phyloP scores from a whole-genome alignment of 1,139 yeast species.

The Sugiyamaella xylanicola region DNA sequence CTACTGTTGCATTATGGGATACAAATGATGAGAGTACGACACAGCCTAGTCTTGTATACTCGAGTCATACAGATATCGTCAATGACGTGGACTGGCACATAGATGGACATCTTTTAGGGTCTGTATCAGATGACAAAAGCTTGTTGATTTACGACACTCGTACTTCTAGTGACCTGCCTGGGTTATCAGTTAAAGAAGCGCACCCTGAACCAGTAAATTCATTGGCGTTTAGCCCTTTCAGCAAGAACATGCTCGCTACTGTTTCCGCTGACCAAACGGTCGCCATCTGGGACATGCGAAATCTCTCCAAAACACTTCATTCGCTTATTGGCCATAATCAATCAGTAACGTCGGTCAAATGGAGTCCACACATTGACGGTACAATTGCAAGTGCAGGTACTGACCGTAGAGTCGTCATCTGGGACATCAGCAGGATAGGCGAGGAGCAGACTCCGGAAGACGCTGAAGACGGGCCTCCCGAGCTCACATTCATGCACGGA shows the following conservation, averaged over 20 bases:
- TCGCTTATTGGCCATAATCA: conserved; percentile 55
- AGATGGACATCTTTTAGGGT: conserved; percentile 60
- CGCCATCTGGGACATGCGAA: conserved; percentile 70
- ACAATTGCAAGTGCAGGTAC: conserved; percentile 72
- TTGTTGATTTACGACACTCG: conserved; percentile 74
- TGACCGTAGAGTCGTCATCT: conserved; percentile 73
- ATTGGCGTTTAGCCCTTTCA: conserved; percentile 61
- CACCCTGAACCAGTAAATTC: conserved; percentile 58
- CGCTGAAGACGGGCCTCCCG: conserved; percentile 50
- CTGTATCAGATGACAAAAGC: conserved; percentile 72
- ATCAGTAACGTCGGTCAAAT: conserved; percentile 68
- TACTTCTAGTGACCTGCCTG: conserved; percentile 29
- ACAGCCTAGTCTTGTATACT: conserved; percentile 31
- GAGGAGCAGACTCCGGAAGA: conserved; percentile 47
- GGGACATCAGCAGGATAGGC: conserved; percentile 58
- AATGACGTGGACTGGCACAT: conserved; percentile 52
- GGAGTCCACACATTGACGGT: conserved; percentile 68
- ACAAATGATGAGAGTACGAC: conserved; percentile 1
- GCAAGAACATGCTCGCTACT: conserved; percentile 60
- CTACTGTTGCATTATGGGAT: conserved; percentile 67
- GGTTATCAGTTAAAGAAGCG: conserved; percentile 38
- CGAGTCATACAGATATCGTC: conserved; percentile 40
- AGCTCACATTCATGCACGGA: conserved; percentile 58
- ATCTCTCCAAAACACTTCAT: conserved; percentile 40
- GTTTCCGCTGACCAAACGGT: conserved; percentile 67